Percentiles rank a stretch among this genome's conserved stretches.
phyloP scores from a whole-genome alignment of 306 rosid genomes.

The Casuarina equisetifolia region DNA sequence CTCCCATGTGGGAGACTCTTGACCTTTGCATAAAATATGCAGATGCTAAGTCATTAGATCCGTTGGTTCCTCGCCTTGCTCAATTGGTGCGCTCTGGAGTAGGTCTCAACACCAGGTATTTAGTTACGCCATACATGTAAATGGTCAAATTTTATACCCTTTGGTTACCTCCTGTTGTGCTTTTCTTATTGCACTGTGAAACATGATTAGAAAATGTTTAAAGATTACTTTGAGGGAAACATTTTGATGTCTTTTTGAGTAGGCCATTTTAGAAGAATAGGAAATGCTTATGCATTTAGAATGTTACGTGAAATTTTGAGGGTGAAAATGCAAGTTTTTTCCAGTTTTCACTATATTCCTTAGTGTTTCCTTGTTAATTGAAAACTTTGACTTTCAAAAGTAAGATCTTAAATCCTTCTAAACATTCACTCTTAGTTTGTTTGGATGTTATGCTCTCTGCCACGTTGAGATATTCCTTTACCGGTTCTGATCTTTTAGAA shows the following conservation, averaged over 20 bases:
- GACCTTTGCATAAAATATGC: constrained; percentile 84
- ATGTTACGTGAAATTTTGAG: not conserved
- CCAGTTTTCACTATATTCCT: no score
- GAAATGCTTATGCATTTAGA: not conserved
- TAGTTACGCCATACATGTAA: not conserved
- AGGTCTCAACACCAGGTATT: constrained; percentile 93
- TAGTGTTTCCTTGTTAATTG: no score
- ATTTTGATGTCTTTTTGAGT: not conserved
- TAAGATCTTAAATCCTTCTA: no score
- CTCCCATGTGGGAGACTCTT: constrained; percentile 99
- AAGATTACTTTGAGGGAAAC: not conserved
- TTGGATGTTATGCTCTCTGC: no score
- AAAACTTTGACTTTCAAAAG: no score
- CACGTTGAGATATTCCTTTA: no score
- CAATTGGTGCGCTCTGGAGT: constrained; percentile 92
- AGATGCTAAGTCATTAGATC: constrained; percentile 69
- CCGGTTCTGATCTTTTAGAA: not conserved
- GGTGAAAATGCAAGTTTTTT: no score
- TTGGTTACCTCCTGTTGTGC: not conserved
- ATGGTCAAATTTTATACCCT: not conserved
- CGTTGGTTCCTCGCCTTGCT: constrained; percentile 83
- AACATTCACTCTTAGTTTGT: no score
- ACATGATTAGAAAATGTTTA: not conserved
- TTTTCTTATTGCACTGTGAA: not conserved
- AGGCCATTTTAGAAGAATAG: not conserved